Percentiles rank a stretch among this genome's conserved stretches.
Evolutionary conservation across 257 asterid species (phyloP).

Genomic region (Solanum phureja): DNA sequence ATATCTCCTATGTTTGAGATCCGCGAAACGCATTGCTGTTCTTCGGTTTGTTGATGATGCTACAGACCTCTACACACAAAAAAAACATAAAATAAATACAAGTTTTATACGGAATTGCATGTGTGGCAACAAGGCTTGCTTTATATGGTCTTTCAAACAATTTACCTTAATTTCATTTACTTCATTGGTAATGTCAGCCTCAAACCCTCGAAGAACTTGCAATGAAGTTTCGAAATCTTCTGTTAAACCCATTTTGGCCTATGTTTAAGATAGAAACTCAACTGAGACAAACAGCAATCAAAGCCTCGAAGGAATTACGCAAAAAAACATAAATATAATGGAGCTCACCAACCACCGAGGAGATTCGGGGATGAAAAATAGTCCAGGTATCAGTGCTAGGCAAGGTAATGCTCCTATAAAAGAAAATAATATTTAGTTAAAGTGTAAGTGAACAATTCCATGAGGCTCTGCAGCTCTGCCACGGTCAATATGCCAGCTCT

Average conservation of each 20-base stretch:
- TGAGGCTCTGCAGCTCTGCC: not conserved
- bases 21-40: constrained; percentile 65
- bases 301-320: not conserved
- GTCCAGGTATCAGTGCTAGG: constrained; percentile 27
- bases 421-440: not conserved
- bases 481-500: not conserved
- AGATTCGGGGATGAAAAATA: constrained; percentile 40
- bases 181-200: constrained; percentile 76
- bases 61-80: constrained; percentile 57
- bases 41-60: constrained; percentile 79
- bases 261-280: constrained; percentile 8
- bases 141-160: not conserved
- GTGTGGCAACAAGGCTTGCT: not conserved
- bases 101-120: not conserved
- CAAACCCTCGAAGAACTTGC: constrained; percentile 90
- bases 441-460: not conserved
- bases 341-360: constrained; percentile 98
- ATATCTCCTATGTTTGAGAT: constrained; percentile 73
- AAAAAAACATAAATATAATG: not conserved
- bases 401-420: constrained; percentile 13
- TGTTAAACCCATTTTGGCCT: constrained; percentile 98
- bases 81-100: not conserved
- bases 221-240: constrained; percentile 89
- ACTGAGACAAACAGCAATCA: constrained; percentile 5
- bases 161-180: constrained; percentile 66